Conservation (phyloP, 441 rosid genomes). For the Pelargonium fulgidum region DNA sequence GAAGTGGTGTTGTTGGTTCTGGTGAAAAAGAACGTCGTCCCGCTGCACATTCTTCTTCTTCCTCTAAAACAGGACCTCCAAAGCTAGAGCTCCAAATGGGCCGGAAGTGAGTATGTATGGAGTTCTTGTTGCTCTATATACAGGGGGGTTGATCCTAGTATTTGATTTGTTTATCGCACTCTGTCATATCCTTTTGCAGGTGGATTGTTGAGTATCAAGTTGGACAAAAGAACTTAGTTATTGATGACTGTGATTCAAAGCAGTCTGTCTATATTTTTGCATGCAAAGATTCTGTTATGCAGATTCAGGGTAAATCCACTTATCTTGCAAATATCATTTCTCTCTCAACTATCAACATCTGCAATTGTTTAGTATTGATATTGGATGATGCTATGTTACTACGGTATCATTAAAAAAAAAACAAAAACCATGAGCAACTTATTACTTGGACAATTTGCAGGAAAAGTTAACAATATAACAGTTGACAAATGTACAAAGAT, state of each 20-base stretch:
- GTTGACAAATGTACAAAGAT: conserved; percentile 88
- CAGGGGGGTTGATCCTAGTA: conserved; percentile 11
- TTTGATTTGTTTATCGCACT: conserved; percentile 11
- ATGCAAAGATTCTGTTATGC: conserved; percentile 96
- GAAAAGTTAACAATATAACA: conserved; percentile 93
- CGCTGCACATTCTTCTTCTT: conserved; percentile 33
- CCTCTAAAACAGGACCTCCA: conserved; percentile 75
- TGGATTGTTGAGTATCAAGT: conserved; percentile 96
- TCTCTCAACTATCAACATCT: conserved; percentile 2
- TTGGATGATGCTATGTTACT: not conserved
- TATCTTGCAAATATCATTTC: not conserved
- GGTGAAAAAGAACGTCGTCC: conserved; percentile 43
- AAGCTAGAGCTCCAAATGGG: conserved; percentile 95
- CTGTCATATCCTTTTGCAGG: conserved; percentile 34
- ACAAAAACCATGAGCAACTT: conserved; percentile 12
- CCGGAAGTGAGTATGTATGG: conserved; percentile 61
- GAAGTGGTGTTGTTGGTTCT: conserved; percentile 62
- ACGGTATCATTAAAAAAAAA: not conserved
- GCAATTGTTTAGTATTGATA: conserved; percentile 5
- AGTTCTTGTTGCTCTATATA: conserved; percentile 12
- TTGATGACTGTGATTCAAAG: conserved; percentile 85
- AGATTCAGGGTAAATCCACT: conserved; percentile 60
- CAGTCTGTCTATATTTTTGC: conserved; percentile 87
- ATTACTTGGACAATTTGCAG: conserved; percentile 39
- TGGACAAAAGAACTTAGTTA: conserved; percentile 71